phyloP scores from a whole-genome alignment of 768 basidiomycete species.

The Termitomyces titanicus region DNA sequence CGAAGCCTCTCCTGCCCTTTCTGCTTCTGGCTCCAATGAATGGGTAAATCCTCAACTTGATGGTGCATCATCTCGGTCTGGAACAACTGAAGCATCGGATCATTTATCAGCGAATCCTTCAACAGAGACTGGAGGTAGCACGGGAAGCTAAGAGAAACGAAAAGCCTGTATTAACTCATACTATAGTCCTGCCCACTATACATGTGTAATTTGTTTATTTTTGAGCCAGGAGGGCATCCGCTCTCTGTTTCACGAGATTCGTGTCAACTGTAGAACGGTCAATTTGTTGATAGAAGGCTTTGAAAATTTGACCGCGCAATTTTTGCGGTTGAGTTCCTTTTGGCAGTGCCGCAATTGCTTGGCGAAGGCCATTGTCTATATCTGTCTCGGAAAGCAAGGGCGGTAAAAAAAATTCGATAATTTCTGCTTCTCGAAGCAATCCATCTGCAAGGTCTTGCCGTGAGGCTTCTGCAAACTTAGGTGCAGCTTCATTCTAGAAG shows the following conservation, averaged over 20 bases:
- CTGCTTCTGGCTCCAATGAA: conserved; percentile 6
- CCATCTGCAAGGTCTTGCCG: conserved; percentile 64
- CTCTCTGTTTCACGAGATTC: conserved; percentile 51
- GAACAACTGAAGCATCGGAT: not conserved
- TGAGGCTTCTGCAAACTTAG: conserved; percentile 52
- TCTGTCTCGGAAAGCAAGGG: conserved; percentile 53
- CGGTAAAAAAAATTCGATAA: conserved; percentile 56
- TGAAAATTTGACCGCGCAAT: conserved; percentile 51
- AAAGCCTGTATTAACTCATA: conserved; percentile 2
- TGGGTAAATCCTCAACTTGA: not conserved
- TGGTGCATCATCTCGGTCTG: not conserved
- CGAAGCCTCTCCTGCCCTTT: not conserved
- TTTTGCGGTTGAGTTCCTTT: conserved; percentile 22
- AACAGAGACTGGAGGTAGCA: not conserved
- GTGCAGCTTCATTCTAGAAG: conserved; percentile 54
- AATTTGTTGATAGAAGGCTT: conserved; percentile 57
- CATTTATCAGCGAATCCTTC: not conserved
- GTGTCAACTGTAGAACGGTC: conserved; percentile 59
- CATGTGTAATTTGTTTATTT: conserved; percentile 2
- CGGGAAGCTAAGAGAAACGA: not conserved
- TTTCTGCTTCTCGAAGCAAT: conserved; percentile 52
- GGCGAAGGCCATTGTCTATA: conserved; percentile 48
- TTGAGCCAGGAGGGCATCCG: conserved; percentile 33
- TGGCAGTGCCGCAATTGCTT: conserved; percentile 32
- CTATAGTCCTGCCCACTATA: not conserved